phyloP scores from a whole-genome alignment of 78 protist genomes.

The Dictyostelium capitatum region DNA sequence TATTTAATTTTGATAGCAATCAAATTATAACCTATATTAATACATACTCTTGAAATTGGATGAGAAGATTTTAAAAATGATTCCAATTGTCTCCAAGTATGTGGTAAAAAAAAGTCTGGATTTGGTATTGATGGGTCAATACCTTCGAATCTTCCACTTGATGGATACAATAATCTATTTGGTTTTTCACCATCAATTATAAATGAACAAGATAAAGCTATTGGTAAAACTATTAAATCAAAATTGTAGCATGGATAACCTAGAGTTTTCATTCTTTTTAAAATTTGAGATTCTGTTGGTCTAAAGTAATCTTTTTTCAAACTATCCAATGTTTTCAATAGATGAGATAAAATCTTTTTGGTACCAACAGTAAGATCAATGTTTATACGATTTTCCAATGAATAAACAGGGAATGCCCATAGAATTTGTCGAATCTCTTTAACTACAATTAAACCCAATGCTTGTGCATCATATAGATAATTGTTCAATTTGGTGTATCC shows the following conservation, averaged over 20 bases:
- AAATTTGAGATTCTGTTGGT: conserved; percentile 71
- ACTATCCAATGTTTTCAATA: conserved; percentile 51
- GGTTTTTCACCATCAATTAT: conserved; percentile 75
- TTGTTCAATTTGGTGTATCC: conserved; percentile 62
- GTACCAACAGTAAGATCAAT: conserved; percentile 23
- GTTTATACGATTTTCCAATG: background rate
- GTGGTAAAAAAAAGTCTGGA: conserved; percentile 70
- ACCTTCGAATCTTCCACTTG: conserved; percentile 78
- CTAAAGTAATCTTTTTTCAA: conserved; percentile 64
- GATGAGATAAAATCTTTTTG: conserved; percentile 61
- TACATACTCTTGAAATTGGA: conserved; percentile 52
- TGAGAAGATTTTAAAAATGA: conserved; percentile 56
- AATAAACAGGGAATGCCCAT: conserved; percentile 65
- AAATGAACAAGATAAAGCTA: conserved; percentile 32
- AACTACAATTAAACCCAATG: conserved; percentile 55
- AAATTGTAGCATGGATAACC: conserved; percentile 50
- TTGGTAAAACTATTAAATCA: conserved; percentile 45
- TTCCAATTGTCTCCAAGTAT: conserved; percentile 65
- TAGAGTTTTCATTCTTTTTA: conserved; percentile 78
- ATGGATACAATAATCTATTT: conserved; percentile 54
- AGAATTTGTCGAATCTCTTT: conserved; percentile 75
- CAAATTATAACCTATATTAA: background rate
- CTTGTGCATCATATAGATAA: conserved; percentile 68
- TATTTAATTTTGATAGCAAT: background rate
- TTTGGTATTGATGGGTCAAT: conserved; percentile 71